Conservation (phyloP, 2,329 filamentous ascomycete genomes). For the Epichloe bromicola region DNA sequence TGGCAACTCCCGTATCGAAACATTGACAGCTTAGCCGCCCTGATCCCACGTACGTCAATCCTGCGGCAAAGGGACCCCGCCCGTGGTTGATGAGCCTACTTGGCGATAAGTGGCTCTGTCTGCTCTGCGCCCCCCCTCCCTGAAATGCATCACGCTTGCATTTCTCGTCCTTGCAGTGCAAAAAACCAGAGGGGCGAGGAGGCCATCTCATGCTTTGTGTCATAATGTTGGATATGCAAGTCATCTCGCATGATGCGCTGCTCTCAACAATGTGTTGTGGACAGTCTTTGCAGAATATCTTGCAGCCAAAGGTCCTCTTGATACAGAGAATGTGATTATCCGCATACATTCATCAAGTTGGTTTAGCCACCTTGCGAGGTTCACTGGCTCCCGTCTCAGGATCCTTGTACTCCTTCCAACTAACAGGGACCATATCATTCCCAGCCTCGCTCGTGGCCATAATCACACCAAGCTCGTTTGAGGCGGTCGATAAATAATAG, state of each 20-base stretch:
- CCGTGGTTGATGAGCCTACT: neutral
- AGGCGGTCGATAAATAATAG: conserved; percentile 88
- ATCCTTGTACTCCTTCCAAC: conserved; percentile 91
- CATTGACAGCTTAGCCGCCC: neutral
- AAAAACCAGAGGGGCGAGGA: neutral
- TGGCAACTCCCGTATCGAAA: neutral
- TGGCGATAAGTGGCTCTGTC: neutral
- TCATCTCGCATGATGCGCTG: neutral
- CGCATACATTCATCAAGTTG: conserved; percentile 44
- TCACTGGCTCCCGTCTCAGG: conserved; percentile 64
- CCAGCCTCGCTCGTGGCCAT: conserved; percentile 82
- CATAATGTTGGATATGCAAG: neutral
- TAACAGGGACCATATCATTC: conserved; percentile 83
- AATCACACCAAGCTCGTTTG: conserved; percentile 85
- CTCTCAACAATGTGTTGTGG: neutral
- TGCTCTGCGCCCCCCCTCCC: neutral
- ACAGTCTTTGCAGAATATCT: neutral
- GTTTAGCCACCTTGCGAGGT: conserved; percentile 85
- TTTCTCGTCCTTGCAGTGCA: neutral
- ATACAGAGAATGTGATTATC: too few species aligned
- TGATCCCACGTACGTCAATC: neutral
- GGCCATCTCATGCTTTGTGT: neutral
- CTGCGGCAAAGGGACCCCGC: neutral
- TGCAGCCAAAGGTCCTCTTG: too few species aligned
- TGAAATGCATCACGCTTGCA: neutral